Evolutionary conservation across 768 basidiomycete species (phyloP), one percentile per base, ranked within the genome.

Genomic region (Jaapia argillacea): DNA sequence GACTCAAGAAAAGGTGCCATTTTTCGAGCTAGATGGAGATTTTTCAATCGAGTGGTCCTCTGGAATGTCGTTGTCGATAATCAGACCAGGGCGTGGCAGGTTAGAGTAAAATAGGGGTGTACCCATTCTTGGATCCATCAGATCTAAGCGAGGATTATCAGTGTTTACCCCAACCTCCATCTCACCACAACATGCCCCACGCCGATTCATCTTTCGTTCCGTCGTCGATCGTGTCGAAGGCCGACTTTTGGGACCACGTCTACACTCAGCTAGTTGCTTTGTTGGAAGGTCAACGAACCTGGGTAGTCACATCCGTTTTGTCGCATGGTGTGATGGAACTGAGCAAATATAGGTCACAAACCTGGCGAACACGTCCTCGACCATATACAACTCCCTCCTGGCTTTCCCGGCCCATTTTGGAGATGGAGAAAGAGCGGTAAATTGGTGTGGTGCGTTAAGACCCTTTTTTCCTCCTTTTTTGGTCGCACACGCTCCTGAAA

Each of bases 391-490:
- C 52, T 72, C 85, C 7, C 72, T 92, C 37, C 72, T 77, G 38
- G 79, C 78, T 13, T 93, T 82, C 49, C 62, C 68, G 10, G 55
- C 70, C 21, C 64, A 74, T 54, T 91, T 87, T 52, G 88, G 86
- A 23, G 67, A 69, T 13, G 65, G 60, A 4, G 64, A 74, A 27
- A 74, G 77, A 42, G 76, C 84, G 3, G 87, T 94, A 18, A 94
- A 94, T 57, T 97, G 92, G 93, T 83, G 83, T 66, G 93, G 93
- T 92, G 52, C 65, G 86, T 63, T n/a, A n/a, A n/a, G n/a, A n/a
- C n/a, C 23, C 21, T n/a, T 28, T 42, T 37, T 40, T 44, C 51
- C 21, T 24, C 18, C 5, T 36, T 21, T 22, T 12, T 24, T 33
- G 28, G n/a, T n/a, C n/a, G n/a, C n/a, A n/a, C n/a, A n/a, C n/a